Conservation (phyloP, 257 asterid genomes). For the Capsicum chinense region DNA sequence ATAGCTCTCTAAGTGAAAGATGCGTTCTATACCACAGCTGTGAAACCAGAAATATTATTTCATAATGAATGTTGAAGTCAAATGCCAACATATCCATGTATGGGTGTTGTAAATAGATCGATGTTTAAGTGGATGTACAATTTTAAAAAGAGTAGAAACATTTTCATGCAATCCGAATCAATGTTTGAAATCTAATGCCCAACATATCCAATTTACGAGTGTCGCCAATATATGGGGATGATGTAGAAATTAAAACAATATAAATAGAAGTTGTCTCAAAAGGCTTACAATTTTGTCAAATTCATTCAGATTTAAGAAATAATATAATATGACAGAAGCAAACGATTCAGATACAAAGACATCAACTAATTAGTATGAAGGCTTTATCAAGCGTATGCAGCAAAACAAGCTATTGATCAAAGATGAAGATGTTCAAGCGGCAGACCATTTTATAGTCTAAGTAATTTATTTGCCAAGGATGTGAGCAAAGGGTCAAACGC, state of each 20-base stretch:
- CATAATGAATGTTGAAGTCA: background rate
- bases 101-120: background rate
- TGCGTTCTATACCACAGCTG: background rate
- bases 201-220: background rate
- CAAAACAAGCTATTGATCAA: too few species aligned
- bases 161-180: background rate
- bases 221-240: background rate
- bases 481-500: background rate
- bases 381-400: too few species aligned
- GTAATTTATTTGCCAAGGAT: background rate
- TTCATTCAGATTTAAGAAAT: too few species aligned
- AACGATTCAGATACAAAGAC: too few species aligned
- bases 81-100: slow-evolving; percentile 1
- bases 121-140: background rate
- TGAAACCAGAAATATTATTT: background rate
- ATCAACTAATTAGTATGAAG: too few species aligned
- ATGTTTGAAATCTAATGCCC: background rate
- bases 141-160: background rate
- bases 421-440: too few species aligned
- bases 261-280: too few species aligned
- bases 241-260: too few species aligned
- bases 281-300: too few species aligned
- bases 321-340: too few species aligned
- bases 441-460: too few species aligned
- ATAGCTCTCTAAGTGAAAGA: background rate